A percentile compares a stretch with the other conserved stretches of the same genome.
These are phyloP conservation scores for Prosopis cineraria DNA, from an alignment of 306 rosid species.

Conservation along the genomic window DNA sequence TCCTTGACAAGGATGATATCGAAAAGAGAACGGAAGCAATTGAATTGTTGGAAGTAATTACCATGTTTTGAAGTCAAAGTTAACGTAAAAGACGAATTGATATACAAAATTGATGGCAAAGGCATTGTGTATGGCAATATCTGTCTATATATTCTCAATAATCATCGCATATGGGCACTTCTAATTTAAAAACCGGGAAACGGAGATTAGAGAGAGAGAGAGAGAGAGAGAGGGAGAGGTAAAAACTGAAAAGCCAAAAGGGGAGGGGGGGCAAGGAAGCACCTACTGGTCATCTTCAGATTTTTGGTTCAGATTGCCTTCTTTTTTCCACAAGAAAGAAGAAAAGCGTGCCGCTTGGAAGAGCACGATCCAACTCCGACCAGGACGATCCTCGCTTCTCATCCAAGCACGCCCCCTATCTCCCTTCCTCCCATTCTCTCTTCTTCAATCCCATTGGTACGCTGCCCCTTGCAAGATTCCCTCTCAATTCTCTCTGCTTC, in stretches of 20 bases:
- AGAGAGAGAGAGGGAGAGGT: neutral
- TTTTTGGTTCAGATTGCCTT: neutral
- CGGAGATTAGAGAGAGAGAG: neutral
- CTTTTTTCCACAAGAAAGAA: slow-evolving; percentile 4
- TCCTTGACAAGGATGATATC: too few relatives aligned
- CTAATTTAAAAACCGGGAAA: neutral
- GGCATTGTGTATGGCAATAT: neutral
- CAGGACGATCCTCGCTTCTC: slow-evolving; percentile 10
- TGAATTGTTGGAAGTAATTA: neutral
- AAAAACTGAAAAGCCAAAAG: slow-evolving; percentile 4
- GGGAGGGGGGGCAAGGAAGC: neutral
- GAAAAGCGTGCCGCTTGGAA: neutral
- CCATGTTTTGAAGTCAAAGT: neutral
- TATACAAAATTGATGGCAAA: neutral
- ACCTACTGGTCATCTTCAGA: slow-evolving; percentile 7
- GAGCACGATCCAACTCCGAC: slow-evolving; percentile 28
- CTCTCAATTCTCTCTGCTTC: slow-evolving; percentile 2
- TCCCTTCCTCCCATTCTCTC: neutral
- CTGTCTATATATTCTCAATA: neutral
- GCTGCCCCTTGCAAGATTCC: slow-evolving; percentile 1
- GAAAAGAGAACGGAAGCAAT: too few relatives aligned
- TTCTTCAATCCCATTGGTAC: neutral
- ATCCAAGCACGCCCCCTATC: slow-evolving; percentile 4
- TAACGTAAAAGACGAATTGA: neutral
- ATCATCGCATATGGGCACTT: neutral